These are phyloP conservation scores for Exophiala dermatitidis DNA, from an alignment of 2,329 filamentous ascomycete genomes.

Conservation along the genomic window DNA sequence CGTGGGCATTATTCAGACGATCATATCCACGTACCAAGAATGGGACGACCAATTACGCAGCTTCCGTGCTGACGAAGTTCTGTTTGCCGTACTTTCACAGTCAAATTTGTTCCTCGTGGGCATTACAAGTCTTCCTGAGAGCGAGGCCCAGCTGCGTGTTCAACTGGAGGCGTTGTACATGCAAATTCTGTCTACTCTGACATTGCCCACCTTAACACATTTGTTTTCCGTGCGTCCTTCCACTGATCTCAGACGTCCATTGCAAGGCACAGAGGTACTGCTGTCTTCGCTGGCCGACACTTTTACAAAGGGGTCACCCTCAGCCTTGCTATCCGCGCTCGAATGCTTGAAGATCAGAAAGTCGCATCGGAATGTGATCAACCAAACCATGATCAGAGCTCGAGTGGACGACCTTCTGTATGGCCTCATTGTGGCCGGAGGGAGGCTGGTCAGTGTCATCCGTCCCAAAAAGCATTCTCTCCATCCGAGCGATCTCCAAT, in stretches of 20 bases:
- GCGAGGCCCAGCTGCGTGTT: slow-evolving; percentile 73
- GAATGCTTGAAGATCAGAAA: slow-evolving; percentile 93
- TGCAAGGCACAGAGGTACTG: slow-evolving; percentile 85
- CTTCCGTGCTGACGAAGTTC: slow-evolving; percentile 78
- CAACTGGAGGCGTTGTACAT: slow-evolving; percentile 95
- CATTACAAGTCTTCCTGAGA: slow-evolving; percentile 87
- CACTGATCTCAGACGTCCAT: slow-evolving; percentile 81
- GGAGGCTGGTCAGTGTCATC: slow-evolving; percentile 87
- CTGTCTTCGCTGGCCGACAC: slow-evolving; percentile 88
- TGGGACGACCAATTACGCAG: slow-evolving; percentile 68
- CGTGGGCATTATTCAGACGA: slow-evolving; percentile 91
- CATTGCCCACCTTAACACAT: slow-evolving; percentile 73
- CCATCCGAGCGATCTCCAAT: slow-evolving; percentile 87
- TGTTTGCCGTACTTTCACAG: slow-evolving; percentile 78
- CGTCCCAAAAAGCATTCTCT: slow-evolving; percentile 89
- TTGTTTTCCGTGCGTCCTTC: slow-evolving; percentile 87
- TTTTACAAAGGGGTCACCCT: slow-evolving; percentile 87
- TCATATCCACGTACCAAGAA: slow-evolving; percentile 92
- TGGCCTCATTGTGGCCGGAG: slow-evolving; percentile 85
- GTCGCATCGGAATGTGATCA: slow-evolving; percentile 75
- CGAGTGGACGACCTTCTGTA: slow-evolving; percentile 76
- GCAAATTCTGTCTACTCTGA: slow-evolving; percentile 94
- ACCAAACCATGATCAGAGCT: slow-evolving; percentile 74
- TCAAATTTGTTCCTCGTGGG: slow-evolving; percentile 89
- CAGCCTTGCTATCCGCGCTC: slow-evolving; percentile 76